These are phyloP conservation scores for Diutina scorzettiae DNA, from an alignment of 1,139 yeast species.

Conservation along the genomic window DNA sequence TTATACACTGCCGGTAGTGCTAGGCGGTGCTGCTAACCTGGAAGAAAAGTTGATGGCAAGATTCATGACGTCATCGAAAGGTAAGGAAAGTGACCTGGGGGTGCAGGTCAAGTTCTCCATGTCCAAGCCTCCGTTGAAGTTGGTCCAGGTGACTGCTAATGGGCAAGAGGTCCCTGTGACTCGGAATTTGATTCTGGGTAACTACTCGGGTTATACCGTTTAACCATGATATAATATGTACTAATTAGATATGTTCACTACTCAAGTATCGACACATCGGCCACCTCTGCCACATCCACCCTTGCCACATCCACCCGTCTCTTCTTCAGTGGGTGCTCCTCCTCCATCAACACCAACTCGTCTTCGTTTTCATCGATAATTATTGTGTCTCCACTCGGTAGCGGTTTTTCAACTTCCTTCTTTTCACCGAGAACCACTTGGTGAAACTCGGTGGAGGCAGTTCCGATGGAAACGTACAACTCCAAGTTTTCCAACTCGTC, in stretches of 20 bases:
- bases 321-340: background rate
- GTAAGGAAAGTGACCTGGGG: conserved; percentile 58
- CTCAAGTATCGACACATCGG: background rate
- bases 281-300: background rate
- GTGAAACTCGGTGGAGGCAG: background rate
- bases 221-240: no score
- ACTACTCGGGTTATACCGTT: background rate
- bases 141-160: background rate
- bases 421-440: background rate
- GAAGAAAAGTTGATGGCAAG: conserved; percentile 63
- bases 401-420: background rate
- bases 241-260: background rate
- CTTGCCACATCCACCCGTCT: background rate
- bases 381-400: background rate
- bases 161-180: conserved; percentile 1
- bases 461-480: conserved; percentile 34
- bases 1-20: conserved; percentile 36
- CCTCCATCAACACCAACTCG: background rate
- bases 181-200: background rate
- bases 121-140: conserved; percentile 10
- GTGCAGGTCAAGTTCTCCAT: conserved; percentile 50
- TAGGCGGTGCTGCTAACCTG: conserved; percentile 17
- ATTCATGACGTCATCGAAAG: conserved; percentile 51
- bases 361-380: background rate
- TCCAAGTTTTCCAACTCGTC: conserved; percentile 63